A percentile compares a stretch with the other conserved stretches of the same genome.
Conservation (phyloP, 1,284 basidiomycete species). For the Ustilago shanxiensis region DNA sequence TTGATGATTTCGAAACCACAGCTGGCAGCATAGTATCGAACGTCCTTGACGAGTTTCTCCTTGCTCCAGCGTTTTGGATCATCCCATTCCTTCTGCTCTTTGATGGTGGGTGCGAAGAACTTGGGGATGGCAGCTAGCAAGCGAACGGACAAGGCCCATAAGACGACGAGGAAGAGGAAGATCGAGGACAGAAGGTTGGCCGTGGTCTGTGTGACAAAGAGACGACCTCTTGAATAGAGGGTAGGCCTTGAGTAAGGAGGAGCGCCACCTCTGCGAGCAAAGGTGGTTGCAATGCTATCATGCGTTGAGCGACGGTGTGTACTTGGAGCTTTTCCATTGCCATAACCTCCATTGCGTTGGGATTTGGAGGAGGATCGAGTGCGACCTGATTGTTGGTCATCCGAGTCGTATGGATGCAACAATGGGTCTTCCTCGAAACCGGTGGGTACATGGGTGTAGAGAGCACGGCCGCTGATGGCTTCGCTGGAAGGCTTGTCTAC, state of each 20-base stretch:
- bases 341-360: neutral
- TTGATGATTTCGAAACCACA: conserved; percentile 76
- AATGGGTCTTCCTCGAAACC: conserved; percentile 58
- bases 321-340: conserved; percentile 12
- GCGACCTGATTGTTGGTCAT: conserved; percentile 7
- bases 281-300: conserved; percentile 35
- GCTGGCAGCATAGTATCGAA: conserved; percentile 74
- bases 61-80: conserved; percentile 73
- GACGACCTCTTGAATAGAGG: conserved; percentile 51
- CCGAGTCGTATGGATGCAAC: conserved; percentile 37
- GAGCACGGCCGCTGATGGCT: conserved; percentile 49
- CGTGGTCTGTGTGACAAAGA: conserved; percentile 72
- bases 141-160: conserved; percentile 69
- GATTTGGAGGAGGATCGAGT: conserved; percentile 6
- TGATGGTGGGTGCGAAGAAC: conserved; percentile 23
- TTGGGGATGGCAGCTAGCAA: conserved; percentile 52
- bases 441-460: conserved; percentile 61
- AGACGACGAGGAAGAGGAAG: conserved; percentile 72
- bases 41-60: conserved; percentile 74
- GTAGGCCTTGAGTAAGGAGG: conserved; percentile 56
- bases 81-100: conserved; percentile 72
- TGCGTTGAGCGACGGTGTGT: conserved; percentile 12
- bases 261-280: conserved; percentile 58
- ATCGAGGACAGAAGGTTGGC: conserved; percentile 73
- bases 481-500: conserved; percentile 60